Evolutionary conservation across 495 filamentous ascomycete species (phyloP), one percentile per base, ranked within the genome.

Genomic region (Penicillium riverlandense): DNA sequence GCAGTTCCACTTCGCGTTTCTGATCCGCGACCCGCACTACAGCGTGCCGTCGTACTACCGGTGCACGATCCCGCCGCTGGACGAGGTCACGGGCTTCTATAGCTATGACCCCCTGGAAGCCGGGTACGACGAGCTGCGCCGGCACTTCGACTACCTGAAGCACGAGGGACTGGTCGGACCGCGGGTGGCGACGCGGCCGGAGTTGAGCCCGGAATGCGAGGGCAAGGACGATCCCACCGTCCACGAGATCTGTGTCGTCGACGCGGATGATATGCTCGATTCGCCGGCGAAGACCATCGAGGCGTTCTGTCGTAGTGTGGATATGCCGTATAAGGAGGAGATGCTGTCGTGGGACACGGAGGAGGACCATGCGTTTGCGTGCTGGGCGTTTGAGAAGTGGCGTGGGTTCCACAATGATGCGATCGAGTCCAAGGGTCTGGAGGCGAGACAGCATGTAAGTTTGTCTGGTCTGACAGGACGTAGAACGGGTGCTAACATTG

Each of bases 401-500:
- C 81, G 79, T 43, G 92, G 90, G 0, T 98, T 96, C 62, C 92
- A 97, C 57, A 85, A 97, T 40, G 91, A 96, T 71, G 92, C 88
- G 12, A 85, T 97, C 48, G 68, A 83, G 40, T 90, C 84, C 48
- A 83, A 71, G 39, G 79, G 77, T 35, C 63, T 98, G 50, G 83
- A 79, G 53, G 76, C 87, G 11, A 69, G 89, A 58, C 58, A 55
- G 34, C 77, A 86, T 55, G 90, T 95, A 78, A 74, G 87, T 75
- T 47, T 33, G 34, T 44, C 14, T 35, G 32, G 9, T 30, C 22
- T 41, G 14, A 6, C 4, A 16, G 32, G 9, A 3, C 9, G 3
- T 11, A 34, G 1, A 10, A 7, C 4, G n/a, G 32, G 9, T 12
- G 16, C 51, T 54, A 43, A 54, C 32, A 11, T 32, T 13, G 1